Evolutionary conservation across 2,329 filamentous ascomycete genomes (phyloP).

Genomic region (Ceratocystis lukuohia): DNA sequence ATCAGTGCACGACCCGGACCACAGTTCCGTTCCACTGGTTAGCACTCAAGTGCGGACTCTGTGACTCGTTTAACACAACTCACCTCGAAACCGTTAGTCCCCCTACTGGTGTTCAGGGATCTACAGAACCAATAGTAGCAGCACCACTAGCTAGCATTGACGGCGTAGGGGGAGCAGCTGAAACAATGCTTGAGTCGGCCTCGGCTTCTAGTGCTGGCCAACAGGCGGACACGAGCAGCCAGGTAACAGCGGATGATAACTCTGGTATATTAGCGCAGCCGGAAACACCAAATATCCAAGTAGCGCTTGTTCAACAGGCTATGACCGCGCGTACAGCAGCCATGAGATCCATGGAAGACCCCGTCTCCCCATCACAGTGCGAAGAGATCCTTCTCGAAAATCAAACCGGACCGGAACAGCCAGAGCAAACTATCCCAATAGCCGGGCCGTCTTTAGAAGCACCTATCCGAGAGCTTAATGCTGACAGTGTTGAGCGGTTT

Average conservation of each 20-base stretch:
- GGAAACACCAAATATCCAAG: slow-evolving; percentile 21
- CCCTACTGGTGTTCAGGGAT: neutral
- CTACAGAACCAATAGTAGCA: neutral
- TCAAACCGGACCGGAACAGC: neutral
- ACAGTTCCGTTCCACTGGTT: slow-evolving; percentile 88
- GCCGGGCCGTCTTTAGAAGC: neutral
- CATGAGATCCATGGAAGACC: neutral
- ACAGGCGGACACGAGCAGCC: neutral
- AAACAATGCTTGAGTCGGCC: neutral
- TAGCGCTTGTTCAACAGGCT: slow-evolving; percentile 22
- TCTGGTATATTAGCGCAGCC: neutral
- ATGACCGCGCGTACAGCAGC: slow-evolving; percentile 17
- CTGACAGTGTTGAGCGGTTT: slow-evolving; percentile 18
- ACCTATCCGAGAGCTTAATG: slow-evolving; percentile 18
- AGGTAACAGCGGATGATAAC: neutral
- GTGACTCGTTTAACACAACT: slow-evolving; percentile 56
- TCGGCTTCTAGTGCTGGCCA: neutral
- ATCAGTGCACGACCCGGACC: slow-evolving; percentile 83
- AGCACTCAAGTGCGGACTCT: slow-evolving; percentile 73
- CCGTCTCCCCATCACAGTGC: neutral
- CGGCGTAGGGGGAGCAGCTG: neutral
- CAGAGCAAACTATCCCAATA: neutral
- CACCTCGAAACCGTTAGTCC: slow-evolving; percentile 17
- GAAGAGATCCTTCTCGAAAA: neutral
- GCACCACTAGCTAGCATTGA: neutral